Evolutionary conservation across 2,329 filamentous ascomycete species (phyloP).

Genomic region (Fusarium sororula): DNA sequence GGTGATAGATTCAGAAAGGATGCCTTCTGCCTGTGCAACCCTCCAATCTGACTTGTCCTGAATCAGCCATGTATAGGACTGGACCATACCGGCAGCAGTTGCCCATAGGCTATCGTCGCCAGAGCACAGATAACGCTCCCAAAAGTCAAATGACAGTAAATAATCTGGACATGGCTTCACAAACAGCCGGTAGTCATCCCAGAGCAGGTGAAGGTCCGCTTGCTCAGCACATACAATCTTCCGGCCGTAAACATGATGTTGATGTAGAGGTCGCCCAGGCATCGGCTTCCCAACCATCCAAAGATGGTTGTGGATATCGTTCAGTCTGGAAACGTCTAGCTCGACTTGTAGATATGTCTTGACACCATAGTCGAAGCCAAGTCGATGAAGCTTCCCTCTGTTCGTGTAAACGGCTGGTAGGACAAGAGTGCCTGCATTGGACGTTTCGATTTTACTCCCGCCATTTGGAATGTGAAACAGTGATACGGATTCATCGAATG

Average conservation of each 20-base stretch:
- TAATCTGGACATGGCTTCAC: not conserved
- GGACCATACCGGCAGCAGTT: accelerated
- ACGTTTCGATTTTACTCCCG: accelerated
- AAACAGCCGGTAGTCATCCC: not conserved
- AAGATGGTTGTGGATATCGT: not conserved
- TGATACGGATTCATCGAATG: not conserved
- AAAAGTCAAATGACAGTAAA: not conserved
- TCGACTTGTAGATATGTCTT: not conserved
- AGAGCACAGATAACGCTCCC: not conserved
- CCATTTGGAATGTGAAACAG: accelerated
- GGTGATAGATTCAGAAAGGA: accelerated
- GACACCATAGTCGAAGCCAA: not conserved
- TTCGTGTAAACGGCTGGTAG: not conserved
- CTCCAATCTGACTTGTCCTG: not conserved
- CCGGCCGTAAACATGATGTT: not conserved
- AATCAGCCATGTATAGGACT: not conserved
- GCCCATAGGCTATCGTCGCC: not conserved
- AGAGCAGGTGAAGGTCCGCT: not conserved
- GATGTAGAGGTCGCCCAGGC: not conserved
- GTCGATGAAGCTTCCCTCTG: not conserved
- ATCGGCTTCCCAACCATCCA: not conserved
- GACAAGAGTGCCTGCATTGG: accelerated
- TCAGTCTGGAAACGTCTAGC: not conserved
- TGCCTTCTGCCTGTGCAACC: not conserved
- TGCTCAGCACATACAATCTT: not conserved